Percentiles rank a stretch among this genome's conserved stretches.
Conservation (phyloP, 139 green algal genomes). For the Astrephomene gubernaculifera region DNA sequence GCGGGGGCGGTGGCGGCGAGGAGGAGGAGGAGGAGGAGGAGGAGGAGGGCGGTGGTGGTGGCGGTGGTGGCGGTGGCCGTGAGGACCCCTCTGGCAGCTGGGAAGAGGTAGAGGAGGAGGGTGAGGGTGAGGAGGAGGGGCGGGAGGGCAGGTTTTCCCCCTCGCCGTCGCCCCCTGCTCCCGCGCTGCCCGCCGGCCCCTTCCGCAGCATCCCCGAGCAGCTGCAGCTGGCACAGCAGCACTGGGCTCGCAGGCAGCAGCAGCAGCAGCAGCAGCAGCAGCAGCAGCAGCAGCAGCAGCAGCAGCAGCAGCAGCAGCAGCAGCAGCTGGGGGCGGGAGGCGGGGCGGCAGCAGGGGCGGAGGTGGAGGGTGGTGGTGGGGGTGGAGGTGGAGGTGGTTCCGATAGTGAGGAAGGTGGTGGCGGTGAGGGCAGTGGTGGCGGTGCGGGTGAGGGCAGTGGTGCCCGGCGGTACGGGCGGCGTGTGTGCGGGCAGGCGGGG, state of each 20-base stretch:
- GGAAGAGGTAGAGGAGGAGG: neutral
- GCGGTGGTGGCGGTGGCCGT: neutral
- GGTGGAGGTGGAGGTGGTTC: too few species aligned
- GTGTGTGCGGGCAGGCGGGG: neutral
- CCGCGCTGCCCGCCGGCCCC: neutral
- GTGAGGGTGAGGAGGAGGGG: neutral
- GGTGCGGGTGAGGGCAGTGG: too few species aligned
- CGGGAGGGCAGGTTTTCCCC: neutral
- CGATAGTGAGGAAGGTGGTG: too few species aligned
- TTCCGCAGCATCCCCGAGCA: slow-evolving; percentile 34
- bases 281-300: neutral
- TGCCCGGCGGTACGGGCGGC: neutral
- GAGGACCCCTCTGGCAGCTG: neutral
- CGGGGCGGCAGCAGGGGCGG: too few species aligned
- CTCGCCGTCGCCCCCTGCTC: neutral
- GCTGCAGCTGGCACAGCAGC: slow-evolving; percentile 8
- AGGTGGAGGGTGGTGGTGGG: too few species aligned
- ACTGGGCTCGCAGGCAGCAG: neutral
- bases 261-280: neutral
- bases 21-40: neutral
- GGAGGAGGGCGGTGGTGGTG: neutral
- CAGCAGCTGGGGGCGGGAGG: neutral
- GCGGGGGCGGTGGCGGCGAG: neutral
- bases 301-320: neutral
- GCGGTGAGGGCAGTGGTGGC: too few species aligned